phyloP scores from a whole-genome alignment of 2,329 filamentous ascomycete genomes.

The Fusarium sacchari region DNA sequence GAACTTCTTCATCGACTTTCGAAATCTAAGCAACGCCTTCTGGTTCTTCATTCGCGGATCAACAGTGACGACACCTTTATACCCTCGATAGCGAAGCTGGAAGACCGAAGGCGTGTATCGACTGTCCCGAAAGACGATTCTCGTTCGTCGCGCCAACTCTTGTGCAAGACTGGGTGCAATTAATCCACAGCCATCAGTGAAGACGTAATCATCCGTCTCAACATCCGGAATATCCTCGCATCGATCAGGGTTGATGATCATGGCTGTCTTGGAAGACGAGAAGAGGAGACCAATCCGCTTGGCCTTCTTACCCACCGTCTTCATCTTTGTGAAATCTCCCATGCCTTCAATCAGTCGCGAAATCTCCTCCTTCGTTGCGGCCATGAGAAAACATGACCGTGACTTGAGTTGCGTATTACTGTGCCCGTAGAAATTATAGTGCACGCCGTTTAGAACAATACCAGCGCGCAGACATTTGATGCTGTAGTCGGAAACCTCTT shows the following conservation, averaged over 20 bases:
- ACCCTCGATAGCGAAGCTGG: not conserved
- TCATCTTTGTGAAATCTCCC: not conserved
- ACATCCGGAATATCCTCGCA: not conserved
- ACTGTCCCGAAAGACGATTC: not conserved
- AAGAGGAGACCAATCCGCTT: not conserved
- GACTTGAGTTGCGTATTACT: constrained; percentile 6
- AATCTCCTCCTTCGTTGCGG: not conserved
- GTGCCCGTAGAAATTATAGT: constrained; percentile 3
- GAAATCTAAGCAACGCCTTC: not conserved
- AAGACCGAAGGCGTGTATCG: constrained; percentile 3
- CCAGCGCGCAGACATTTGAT: constrained; percentile 1
- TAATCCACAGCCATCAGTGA: constrained; percentile 1
- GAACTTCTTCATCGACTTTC: constrained; percentile 16
- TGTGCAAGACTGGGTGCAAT: not conserved
- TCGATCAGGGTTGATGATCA: not conserved
- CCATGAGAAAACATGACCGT: not conserved
- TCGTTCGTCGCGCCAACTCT: not conserved
- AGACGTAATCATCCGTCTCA: not conserved
- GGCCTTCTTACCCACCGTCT: not conserved
- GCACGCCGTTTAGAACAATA: not conserved
- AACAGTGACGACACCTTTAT: not conserved
- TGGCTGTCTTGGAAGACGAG: not conserved
- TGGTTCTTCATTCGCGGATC: not conserved
- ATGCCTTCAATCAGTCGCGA: not conserved
- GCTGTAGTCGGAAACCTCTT: constrained; percentile 1